Conservation (phyloP, 176 grass and related monocot species). For the Triticum urartu region DNA sequence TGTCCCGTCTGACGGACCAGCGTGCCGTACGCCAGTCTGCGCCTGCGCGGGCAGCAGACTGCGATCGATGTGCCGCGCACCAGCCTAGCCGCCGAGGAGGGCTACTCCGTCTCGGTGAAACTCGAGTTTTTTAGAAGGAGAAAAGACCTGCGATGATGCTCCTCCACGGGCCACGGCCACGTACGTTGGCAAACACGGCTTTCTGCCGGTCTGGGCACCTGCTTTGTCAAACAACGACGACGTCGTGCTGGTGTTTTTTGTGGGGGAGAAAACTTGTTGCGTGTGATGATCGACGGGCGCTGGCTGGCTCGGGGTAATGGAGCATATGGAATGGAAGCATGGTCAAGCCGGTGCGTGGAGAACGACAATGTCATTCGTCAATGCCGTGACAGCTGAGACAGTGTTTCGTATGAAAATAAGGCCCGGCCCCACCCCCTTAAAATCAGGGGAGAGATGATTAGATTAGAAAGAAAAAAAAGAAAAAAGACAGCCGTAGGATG, state of each 20-base stretch:
- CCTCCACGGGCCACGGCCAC: too few relatives aligned
- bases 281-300: background rate
- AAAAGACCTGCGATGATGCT: too few relatives aligned
- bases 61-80: background rate
- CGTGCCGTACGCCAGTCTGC: background rate
- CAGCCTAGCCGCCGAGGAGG: background rate
- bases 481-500: too few relatives aligned
- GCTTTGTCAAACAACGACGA: background rate
- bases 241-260: background rate
- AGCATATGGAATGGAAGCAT: background rate
- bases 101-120: background rate
- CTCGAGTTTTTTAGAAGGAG: background rate
- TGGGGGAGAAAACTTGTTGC: background rate
- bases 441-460: too few relatives aligned
- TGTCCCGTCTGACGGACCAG: background rate
- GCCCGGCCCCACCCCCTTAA: too few relatives aligned
- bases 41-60: too few relatives aligned
- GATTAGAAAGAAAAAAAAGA: too few relatives aligned
- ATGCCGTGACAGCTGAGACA: background rate
- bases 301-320: background rate
- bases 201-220: too few relatives aligned
- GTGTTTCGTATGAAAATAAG: background rate
- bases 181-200: too few relatives aligned
- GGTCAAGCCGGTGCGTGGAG: conserved; percentile 1
- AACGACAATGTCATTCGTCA: background rate